A percentile compares a stretch with the other conserved stretches of the same genome.
These are phyloP conservation scores for Coprinopsis strossmayeri DNA, from an alignment of 768 basidiomycete genomes.

Conservation along the genomic window DNA sequence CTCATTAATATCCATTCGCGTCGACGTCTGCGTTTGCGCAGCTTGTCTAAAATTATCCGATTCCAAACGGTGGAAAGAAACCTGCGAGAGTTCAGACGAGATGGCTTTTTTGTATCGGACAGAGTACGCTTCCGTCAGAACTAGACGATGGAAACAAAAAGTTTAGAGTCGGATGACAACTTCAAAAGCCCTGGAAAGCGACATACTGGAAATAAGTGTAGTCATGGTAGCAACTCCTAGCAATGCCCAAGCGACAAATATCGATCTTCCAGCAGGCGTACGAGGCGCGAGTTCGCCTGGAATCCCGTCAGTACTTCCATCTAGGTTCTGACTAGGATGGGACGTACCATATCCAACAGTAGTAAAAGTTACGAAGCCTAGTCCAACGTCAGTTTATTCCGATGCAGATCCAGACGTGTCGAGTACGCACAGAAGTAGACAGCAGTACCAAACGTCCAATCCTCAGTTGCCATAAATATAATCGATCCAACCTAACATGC, in stretches of 20 bases:
- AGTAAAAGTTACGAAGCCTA: constrained; percentile 68
- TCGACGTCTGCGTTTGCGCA: too few species aligned
- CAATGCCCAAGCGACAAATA: constrained; percentile 77
- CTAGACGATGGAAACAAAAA: constrained; percentile 21
- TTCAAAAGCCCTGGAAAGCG: background rate
- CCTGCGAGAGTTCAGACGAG: too few species aligned
- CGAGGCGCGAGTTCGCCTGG: constrained; percentile 54
- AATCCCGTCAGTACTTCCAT: background rate
- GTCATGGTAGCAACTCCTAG: constrained; percentile 75
- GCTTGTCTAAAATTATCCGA: too few species aligned
- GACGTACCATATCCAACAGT: constrained; percentile 61
- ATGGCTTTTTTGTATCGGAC: constrained; percentile 56
- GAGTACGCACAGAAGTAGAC: constrained; percentile 60
- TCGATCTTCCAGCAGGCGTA: constrained; percentile 63
- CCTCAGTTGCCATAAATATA: constrained; percentile 65
- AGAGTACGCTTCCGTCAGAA: constrained; percentile 61
- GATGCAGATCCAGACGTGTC: background rate
- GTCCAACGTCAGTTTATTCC: background rate
- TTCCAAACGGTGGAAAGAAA: too few species aligned
- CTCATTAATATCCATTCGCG: too few species aligned
- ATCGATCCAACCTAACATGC: constrained; percentile 52
- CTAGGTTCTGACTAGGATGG: background rate
- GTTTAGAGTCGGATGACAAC: background rate
- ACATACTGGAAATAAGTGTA: constrained; percentile 61
- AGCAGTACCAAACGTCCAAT: constrained; percentile 56